Base-by-base conservation (phyloP, 1,139 yeast species). In the Suhomyces chickasaworum region DNA sequence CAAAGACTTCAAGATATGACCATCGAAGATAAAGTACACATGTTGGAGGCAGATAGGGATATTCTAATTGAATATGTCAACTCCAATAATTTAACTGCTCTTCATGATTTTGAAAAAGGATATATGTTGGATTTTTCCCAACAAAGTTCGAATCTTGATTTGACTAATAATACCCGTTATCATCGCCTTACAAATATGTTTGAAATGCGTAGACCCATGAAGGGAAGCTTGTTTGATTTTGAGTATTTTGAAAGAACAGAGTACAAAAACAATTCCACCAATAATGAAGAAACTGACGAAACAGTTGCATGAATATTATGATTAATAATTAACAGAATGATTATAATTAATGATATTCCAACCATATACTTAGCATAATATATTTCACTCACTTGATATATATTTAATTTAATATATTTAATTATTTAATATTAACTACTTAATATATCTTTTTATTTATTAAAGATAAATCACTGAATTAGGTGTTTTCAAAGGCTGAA, bases 171-270 rank as follows among this genome's bases (percentile, higher is more conserved):
- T 35, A 46, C 54, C 2, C 59, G 55, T 9, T 63, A 64, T 45
- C 61, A 61, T 47, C 49, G 51, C 36, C 55, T 63, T 30, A 60
- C 65, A 4, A 56, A 63, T 13, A 58, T 53, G 32, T 63, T 67
- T 36, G 58, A 58, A 29, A 63, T 68, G 65, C 56, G 62, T 10
- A 55, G 51, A 39, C 69, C 73, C 3, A 55, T 67, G 37, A 59
- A 68, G 44, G 65, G 62, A 47, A 56, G 66, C 4, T 58, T 66
- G 37, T 68, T 55, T 48, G 73, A 67, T 42, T 68, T 53, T 47
- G 70, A 64, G 46, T 55, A 61, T 37, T 53, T 55, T 42, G 69
- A 63, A 41, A 53, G 66, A 29, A 31, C 30, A 15, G 16, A 25
- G 13, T 37, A 23, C 9, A 37, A 37, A 16, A 18, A 16, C 21